Evolutionary conservation across 768 basidiomycete genomes (phyloP).

Genomic region (Lactarius pseudohatsudake): DNA sequence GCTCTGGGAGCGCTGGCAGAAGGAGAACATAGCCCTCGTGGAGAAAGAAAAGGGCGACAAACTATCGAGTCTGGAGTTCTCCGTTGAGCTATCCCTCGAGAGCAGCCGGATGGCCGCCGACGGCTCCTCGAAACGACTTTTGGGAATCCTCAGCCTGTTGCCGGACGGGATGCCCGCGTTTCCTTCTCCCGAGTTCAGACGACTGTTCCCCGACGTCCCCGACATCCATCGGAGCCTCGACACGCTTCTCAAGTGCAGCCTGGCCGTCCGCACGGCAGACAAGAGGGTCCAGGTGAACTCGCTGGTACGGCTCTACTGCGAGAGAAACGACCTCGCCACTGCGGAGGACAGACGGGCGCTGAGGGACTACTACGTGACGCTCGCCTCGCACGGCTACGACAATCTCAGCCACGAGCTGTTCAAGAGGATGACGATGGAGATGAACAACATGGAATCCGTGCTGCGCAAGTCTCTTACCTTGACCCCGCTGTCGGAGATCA

Average conservation of each 20-base stretch:
- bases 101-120: constrained; percentile 18
- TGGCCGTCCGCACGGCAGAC: constrained; percentile 14
- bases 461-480: constrained; percentile 15
- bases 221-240: constrained; percentile 16
- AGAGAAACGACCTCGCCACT: constrained; percentile 1
- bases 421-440: constrained; percentile 19
- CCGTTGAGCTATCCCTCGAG: constrained; percentile 24
- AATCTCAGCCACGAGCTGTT: constrained; percentile 13
- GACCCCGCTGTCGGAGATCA: constrained; percentile 12
- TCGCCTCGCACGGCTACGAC: constrained; percentile 21
- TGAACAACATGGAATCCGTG: constrained; percentile 22
- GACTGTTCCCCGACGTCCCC: constrained; percentile 10
- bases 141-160: constrained; percentile 21
- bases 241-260: constrained; percentile 20
- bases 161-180: constrained; percentile 16
- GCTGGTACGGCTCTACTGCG: constrained; percentile 21
- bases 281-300: constrained; percentile 26
- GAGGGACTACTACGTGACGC: constrained; percentile 20
- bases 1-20: constrained; percentile 26
- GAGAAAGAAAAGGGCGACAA: constrained; percentile 24
- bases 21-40: constrained; percentile 19
- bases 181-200: constrained; percentile 8
- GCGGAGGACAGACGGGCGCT: constrained; percentile 7
- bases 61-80: constrained; percentile 16
- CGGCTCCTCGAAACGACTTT: constrained; percentile 10